Base-by-base conservation (phyloP, 352 stramenopile species). In the Pythium monospermum region DNA sequence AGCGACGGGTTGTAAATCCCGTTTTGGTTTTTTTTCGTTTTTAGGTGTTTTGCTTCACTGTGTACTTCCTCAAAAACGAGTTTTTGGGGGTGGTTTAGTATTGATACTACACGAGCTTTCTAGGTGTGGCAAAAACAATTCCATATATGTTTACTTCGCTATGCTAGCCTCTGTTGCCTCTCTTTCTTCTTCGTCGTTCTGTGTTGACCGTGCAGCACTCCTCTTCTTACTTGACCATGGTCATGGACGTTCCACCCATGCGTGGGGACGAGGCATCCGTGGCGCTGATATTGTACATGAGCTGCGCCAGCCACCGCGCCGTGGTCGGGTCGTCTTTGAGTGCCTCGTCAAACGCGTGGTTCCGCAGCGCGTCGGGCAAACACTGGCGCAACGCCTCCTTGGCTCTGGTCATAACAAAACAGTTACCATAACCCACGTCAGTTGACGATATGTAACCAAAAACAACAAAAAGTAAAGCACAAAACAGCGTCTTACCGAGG, bases 341-440 rank as follows among this genome's bases (percentile, higher is more conserved):
- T 39, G 80, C 73, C 7, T 86, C 78, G 18, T 87, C 80, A 69
- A 99, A 99, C 30, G 94, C 98, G 69, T 97, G 84, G 59, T 98
- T 97, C 38, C 87, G 76, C 47, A 99, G 76, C 31, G 90, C 86
- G 21, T 95, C 75, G 0, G 96, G 96, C 23, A 99, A 62, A 62
- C 92, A 98, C 66, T 98, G 91, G 35, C 95, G 87, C 30, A 99
- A 74, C n/a, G 97, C 97, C 62, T 99, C 95, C 49, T 97, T 92
- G 15, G 97, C 97, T 26, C 89, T 91, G 55, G 13, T 35, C n/a
- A n/a, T n/a, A n/a, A n/a, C n/a, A n/a, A n/a, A n/a, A 55, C 36
- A 32, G 25, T 27, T 28, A 37, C 4, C 26, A 12, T 19, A 18
- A 42, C 35, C 33, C 2, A 31, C 28, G 27, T 15, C 28, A 53